Percentiles rank a stretch among this genome's conserved stretches.
These are phyloP conservation scores for Falciphora oryzae DNA, from an alignment of 2,329 filamentous ascomycete genomes.

Conservation along the genomic window DNA sequence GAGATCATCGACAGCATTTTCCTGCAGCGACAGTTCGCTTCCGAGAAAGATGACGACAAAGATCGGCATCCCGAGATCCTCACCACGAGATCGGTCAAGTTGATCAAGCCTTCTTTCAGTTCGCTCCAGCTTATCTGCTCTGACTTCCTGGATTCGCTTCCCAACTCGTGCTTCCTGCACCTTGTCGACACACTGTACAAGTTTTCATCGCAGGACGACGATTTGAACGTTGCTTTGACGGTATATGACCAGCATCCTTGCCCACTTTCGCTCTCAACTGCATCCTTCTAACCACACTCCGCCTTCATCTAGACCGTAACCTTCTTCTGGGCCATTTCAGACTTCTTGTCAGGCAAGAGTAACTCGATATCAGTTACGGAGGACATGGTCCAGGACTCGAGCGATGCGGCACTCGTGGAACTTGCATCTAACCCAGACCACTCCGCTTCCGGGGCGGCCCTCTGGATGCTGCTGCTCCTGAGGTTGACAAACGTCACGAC, in stretches of 20 bases:
- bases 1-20: constrained; percentile 82
- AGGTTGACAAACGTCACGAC: constrained; percentile 65
- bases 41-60: constrained; percentile 25
- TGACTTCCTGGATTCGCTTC: constrained; percentile 76
- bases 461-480: constrained; percentile 74
- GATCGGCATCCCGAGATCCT: constrained; percentile 24
- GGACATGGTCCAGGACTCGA: constrained; percentile 46
- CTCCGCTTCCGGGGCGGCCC: constrained; percentile 59
- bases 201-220: constrained; percentile 84
- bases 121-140: constrained; percentile 91
- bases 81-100: constrained; percentile 58
- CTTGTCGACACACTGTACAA: constrained; percentile 83
- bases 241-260: constrained; percentile 40
- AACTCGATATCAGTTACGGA: constrained; percentile 52
- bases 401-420: constrained; percentile 50
- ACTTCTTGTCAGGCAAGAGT: constrained; percentile 66
- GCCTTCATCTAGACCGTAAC: constrained; percentile 63
- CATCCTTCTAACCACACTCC: not conserved
- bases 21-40: constrained; percentile 25
- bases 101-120: constrained; percentile 82
- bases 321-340: constrained; percentile 92
- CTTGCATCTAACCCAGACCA: constrained; percentile 55
- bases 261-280: constrained; percentile 6
- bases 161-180: constrained; percentile 64
- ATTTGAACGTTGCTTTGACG: constrained; percentile 91